Evolutionary conservation across 495 filamentous ascomycete species (phyloP).

Genomic region (Penicillium manginii): DNA sequence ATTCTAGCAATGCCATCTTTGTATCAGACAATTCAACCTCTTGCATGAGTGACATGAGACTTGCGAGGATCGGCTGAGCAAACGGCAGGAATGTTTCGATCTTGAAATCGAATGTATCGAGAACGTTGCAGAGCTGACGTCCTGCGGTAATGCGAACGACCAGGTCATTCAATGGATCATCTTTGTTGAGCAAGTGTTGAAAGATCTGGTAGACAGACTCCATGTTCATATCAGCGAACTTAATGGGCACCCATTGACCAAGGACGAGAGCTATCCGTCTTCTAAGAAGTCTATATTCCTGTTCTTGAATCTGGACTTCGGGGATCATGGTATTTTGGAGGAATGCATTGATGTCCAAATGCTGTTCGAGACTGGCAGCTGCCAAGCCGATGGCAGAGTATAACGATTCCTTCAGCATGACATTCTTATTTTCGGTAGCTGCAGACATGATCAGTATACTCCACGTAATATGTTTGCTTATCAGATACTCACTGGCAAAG

Average conservation of each 20-base stretch:
- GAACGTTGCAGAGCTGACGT: slow-evolving; percentile 73
- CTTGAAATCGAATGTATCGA: slow-evolving; percentile 83
- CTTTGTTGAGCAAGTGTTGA: slow-evolving; percentile 78
- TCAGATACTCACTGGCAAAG: slow-evolving; percentile 59
- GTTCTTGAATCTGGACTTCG: slow-evolving; percentile 76
- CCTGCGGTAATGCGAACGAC: slow-evolving; percentile 92
- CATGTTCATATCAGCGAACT: slow-evolving; percentile 62
- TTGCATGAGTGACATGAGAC: slow-evolving; percentile 73
- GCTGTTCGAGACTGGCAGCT: slow-evolving; percentile 68
- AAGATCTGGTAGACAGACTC: slow-evolving; percentile 86
- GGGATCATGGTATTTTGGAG: slow-evolving; percentile 71
- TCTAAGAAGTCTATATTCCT: slow-evolving; percentile 83
- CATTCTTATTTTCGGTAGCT: slow-evolving; percentile 64
- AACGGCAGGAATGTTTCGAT: slow-evolving; percentile 72
- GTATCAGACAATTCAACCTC: slow-evolving; percentile 85
- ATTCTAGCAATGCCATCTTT: slow-evolving; percentile 83
- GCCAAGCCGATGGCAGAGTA: slow-evolving; percentile 91
- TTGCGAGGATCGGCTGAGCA: slow-evolving; percentile 66
- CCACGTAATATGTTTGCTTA: background rate
- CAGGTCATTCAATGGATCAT: slow-evolving; percentile 81
- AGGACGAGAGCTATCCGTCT: slow-evolving; percentile 85
- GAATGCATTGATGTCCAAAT: slow-evolving; percentile 81
- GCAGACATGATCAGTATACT: slow-evolving; percentile 2
- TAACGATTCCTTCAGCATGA: slow-evolving; percentile 87
- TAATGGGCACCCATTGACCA: slow-evolving; percentile 85